Conservation (phyloP, 176 grass and related monocot genomes). For the Elymus sibiricus region DNA sequence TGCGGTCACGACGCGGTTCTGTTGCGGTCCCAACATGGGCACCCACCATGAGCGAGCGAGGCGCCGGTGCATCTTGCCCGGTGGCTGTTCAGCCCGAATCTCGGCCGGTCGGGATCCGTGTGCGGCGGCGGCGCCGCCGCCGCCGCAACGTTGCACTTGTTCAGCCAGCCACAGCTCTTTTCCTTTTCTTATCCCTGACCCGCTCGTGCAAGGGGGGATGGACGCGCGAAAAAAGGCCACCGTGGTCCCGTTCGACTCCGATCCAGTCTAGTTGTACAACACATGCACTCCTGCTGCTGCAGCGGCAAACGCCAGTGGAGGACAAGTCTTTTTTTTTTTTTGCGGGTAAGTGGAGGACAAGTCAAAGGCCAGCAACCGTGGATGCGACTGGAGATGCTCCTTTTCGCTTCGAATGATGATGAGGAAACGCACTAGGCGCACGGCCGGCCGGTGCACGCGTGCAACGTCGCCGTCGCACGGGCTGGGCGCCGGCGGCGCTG, state of each 20-base stretch:
- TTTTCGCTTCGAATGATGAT: neutral
- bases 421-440: neutral
- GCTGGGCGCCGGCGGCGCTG: neutral
- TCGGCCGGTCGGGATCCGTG: neutral
- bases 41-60: neutral
- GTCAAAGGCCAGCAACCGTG: neutral
- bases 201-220: slow-evolving; percentile 22
- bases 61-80: neutral
- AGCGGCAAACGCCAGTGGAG: too few species aligned
- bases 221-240: too few species aligned
- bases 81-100: neutral
- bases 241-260: neutral
- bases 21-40: neutral
- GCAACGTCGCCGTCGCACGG: neutral
- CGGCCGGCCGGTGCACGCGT: neutral
- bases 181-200: neutral
- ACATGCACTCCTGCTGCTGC: too few species aligned
- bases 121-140: too few species aligned
- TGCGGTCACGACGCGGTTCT: slow-evolving; percentile 29
- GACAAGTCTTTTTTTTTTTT: too few species aligned
- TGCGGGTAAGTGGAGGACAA: neutral
- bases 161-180: neutral
- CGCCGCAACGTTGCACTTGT: neutral
- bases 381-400: neutral
- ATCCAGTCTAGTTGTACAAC: too few species aligned